Conservation (phyloP, 805 yeast species). For the Hanseniaspora mollemarum region DNA sequence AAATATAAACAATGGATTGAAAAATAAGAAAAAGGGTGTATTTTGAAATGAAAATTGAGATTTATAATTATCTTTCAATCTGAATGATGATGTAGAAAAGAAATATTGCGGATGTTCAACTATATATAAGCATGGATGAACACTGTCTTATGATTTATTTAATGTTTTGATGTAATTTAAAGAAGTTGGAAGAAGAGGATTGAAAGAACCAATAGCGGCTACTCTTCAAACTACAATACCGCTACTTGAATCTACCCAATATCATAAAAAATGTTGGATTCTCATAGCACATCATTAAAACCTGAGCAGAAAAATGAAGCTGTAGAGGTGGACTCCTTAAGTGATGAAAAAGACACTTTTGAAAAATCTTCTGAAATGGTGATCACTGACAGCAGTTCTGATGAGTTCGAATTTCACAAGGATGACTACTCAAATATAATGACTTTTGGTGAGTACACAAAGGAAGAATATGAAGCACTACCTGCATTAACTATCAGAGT, state of each 20-base stretch:
- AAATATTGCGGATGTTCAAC: not conserved
- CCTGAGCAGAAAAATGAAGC: too few species aligned
- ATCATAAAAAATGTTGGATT: too few species aligned
- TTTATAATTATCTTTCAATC: not conserved
- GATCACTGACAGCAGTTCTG: not conserved
- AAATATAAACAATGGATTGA: too few species aligned
- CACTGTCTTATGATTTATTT: not conserved
- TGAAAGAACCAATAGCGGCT: too few species aligned
- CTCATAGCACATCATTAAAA: too few species aligned
- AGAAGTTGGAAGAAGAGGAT: not conserved
- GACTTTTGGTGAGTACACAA: constrained; percentile 15
- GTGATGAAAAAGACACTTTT: not conserved
- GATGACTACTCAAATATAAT: constrained; percentile 11
- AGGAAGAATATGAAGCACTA: constrained; percentile 13
- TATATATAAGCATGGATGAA: not conserved
- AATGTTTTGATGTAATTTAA: not conserved
- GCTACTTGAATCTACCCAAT: too few species aligned
- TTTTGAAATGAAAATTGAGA: not conserved
- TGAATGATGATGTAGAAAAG: not conserved
- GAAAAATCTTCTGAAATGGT: not conserved
- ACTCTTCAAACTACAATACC: too few species aligned
- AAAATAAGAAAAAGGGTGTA: not conserved
- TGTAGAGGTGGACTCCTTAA: not conserved
- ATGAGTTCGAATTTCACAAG: not conserved
- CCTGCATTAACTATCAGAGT: constrained; percentile 15